phyloP scores from a whole-genome alignment of 306 rosid species.

The Ormosia emarginata region DNA sequence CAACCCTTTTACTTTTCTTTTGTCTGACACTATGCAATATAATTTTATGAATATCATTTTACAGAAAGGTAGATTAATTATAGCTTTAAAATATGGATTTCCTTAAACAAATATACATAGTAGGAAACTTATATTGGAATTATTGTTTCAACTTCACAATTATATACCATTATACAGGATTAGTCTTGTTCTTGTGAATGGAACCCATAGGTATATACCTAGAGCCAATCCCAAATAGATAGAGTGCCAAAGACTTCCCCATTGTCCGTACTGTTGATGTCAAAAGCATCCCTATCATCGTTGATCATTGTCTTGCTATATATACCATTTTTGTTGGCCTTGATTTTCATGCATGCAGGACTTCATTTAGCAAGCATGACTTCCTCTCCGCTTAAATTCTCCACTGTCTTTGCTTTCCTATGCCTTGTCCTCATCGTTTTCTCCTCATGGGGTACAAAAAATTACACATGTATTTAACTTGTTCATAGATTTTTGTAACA shows the following conservation, averaged over 20 bases:
- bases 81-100: background rate
- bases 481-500: too few relatives aligned
- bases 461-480: too few relatives aligned
- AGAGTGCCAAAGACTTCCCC: background rate
- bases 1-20: too few relatives aligned
- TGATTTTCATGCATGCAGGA: background rate
- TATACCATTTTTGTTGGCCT: background rate
- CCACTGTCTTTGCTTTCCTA: background rate
- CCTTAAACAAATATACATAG: background rate
- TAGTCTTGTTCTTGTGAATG: too few relatives aligned
- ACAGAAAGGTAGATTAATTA: too few relatives aligned
- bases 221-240: background rate
- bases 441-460: background rate
- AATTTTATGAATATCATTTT: too few relatives aligned
- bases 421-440: background rate
- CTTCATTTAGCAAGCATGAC: background rate
- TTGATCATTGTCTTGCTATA: too few relatives aligned
- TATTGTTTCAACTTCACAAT: background rate
- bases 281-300: background rate
- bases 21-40: background rate
- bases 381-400: background rate
- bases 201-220: background rate
- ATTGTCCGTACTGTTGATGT: background rate
- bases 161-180: background rate
- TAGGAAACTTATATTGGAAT: background rate